These are phyloP conservation scores for Suillus lakei DNA, from an alignment of 768 basidiomycete genomes.

Conservation along the genomic window DNA sequence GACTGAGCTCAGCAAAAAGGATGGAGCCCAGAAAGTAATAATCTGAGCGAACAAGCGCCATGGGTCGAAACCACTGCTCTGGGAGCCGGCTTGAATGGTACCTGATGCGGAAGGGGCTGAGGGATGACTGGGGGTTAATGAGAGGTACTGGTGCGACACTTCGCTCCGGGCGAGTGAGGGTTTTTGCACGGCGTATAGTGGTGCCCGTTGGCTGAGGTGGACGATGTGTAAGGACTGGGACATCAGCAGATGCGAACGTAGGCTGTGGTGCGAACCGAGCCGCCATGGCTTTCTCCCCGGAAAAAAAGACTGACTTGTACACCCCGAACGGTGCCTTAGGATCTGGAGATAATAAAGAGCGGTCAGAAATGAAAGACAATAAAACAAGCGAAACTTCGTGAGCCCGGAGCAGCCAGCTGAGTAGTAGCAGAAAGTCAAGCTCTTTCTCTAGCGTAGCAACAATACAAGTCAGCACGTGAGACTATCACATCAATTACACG, in stretches of 20 bases:
- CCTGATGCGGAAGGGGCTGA: slow-evolving; percentile 43
- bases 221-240: slow-evolving; percentile 70
- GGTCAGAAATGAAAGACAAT: slow-evolving; percentile 19
- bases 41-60: slow-evolving; percentile 85
- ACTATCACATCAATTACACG: background rate
- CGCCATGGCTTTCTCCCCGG: slow-evolving; percentile 20
- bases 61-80: slow-evolving; percentile 45
- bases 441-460: background rate
- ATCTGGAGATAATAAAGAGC: slow-evolving; percentile 15
- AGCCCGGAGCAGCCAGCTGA: slow-evolving; percentile 22
- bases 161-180: slow-evolving; percentile 94
- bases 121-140: slow-evolving; percentile 76
- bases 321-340: background rate
- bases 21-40: slow-evolving; percentile 92
- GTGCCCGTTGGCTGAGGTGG: slow-evolving; percentile 53
- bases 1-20: slow-evolving; percentile 68
- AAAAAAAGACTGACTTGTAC: slow-evolving; percentile 8
- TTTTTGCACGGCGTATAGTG: slow-evolving; percentile 88
- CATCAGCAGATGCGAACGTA: slow-evolving; percentile 46
- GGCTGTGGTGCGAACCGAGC: slow-evolving; percentile 22
- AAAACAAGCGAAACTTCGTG: slow-evolving; percentile 22
- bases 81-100: slow-evolving; percentile 39
- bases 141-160: slow-evolving; percentile 93
- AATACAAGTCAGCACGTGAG: slow-evolving; percentile 1
- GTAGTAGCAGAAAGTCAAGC: background rate